Evolutionary conservation across 805 yeast species (phyloP), one percentile per base, ranked within the genome.

Genomic region (Metschnikowia lachancei): DNA sequence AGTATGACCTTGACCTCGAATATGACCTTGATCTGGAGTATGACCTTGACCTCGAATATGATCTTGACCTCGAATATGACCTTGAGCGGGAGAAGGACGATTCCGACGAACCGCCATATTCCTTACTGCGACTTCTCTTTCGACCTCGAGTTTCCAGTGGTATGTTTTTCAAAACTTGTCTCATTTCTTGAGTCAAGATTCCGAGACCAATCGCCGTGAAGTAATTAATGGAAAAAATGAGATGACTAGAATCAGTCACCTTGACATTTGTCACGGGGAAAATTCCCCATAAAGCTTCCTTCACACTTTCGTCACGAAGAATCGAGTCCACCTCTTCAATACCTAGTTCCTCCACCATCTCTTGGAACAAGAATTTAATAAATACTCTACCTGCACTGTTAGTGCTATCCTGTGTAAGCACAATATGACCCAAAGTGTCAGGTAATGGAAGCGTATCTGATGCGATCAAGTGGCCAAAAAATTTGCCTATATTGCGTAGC

Each of bases 141-240:
- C 58, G 31, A 49, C 64, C 50, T 28, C 60, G 34, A 17, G 52
- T 47, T 39, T 54, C 62, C 17, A 55, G 58, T 4, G 73, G 64
- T 29, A 72, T 54, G 14, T 55, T 54, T 43, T 65, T 59, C 47
- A 83, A 62, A 13, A 66, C 70, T 4, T 70, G 75, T 66, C 98
- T 78, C 95, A 91, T 85, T 1, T 70, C 77, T 32, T 88, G 96
- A 0, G 98, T 91, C 47, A 92, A 62, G 2, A 77, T 75, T 37
- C 97, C 97, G 40, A 92, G 63, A 0, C 95, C 95, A 51, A 92
- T 89, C 1, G 97, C 97, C 0, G 97, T 92, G 64, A 92, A 92
- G 62, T 76, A 92, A 60, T 92, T 92, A 60, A 90, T 89, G 1
- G 95, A 77, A 61, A 91, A 92, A 49, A 92, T 72, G 12, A 84